Percentiles rank a stretch among this genome's conserved stretches.
Evolutionary conservation across 768 basidiomycete species (phyloP).

Genomic region (Chalciporus piperatus): DNA sequence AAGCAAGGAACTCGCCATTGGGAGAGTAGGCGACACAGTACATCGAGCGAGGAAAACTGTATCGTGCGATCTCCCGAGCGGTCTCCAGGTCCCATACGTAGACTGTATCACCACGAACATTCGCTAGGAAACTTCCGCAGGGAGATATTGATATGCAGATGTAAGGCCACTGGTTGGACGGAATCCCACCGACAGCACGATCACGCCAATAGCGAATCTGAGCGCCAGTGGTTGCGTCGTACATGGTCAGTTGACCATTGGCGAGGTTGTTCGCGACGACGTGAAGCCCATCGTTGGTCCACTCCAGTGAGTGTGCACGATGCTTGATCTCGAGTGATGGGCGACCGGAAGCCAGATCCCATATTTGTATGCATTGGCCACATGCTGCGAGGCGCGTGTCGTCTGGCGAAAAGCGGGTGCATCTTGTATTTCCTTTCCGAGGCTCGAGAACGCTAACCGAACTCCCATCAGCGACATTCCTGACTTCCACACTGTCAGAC

Average conservation of each 20-base stretch:
- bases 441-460: constrained; percentile 19
- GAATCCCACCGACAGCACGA: not conserved
- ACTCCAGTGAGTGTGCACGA: constrained; percentile 23
- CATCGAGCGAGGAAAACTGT: constrained; percentile 23
- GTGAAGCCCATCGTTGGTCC: constrained; percentile 19
- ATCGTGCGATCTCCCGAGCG: constrained; percentile 14
- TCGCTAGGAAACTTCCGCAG: constrained; percentile 14
- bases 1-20: constrained; percentile 17
- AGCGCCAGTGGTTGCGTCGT: constrained; percentile 14
- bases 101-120: constrained; percentile 19
- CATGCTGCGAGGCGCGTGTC: constrained; percentile 22
- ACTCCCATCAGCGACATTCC: constrained; percentile 11
- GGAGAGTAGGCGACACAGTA: constrained; percentile 23
- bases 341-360: constrained; percentile 17
- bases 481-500: constrained; percentile 21
- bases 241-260: constrained; percentile 25
- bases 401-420: constrained; percentile 26
- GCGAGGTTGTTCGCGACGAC: constrained; percentile 22
- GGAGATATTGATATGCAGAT: constrained; percentile 24
- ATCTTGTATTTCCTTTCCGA: constrained; percentile 22
- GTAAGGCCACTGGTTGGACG: constrained; percentile 21
- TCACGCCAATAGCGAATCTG: constrained; percentile 24
- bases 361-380: constrained; percentile 23
- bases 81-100: constrained; percentile 17
- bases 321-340: constrained; percentile 26